Base-by-base conservation (phyloP, 495 filamentous ascomycete genomes). In the Penicillium cinerascens region DNA sequence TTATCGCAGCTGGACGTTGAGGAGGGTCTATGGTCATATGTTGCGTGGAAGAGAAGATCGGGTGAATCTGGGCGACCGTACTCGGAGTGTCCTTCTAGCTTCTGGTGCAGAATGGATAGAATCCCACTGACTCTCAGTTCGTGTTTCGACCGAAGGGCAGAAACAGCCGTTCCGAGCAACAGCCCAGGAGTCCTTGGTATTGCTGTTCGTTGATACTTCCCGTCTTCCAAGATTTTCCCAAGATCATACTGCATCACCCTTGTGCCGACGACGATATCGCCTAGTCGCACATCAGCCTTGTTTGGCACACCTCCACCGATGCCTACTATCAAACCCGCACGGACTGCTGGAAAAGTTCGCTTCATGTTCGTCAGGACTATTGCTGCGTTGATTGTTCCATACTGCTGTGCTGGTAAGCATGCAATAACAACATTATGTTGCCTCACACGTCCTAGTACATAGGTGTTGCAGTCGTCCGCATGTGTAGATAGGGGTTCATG, bases 351-450 rank as follows among this genome's bases (percentile, higher is more conserved):
- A 22, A 70, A 70, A 0, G 58, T 58, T 10, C 54, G 54, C 5
- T 21, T 45, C 54, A 70, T 44, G 25, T 64, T 59, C 2, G 52
- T 55, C 11, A 51, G 40, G 0, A 66, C 52, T 7, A 15, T 57
- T 3, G 64, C 58, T 5, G 56, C 62, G n/a, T 59, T 56, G 18
- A 25, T 55, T 21, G 29, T 63, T 37, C 64, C 61, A 41, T 64
- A 60, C 15, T 51, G 23, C 52, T 2, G 27, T 38, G 25, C 54
- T 1, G 78, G 77, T 39, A 79, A 54, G 47, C 68, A 75, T 6
- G 70, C 66, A 45, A 82, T 65, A 16, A 73, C 72, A 26, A 80
- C 51, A 53, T 79, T 77, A 39, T 78, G 74, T 21, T 59, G 55
- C 17, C 55, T 56, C 42, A 78, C 69, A 3, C 29, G 47, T 13